Base-by-base conservation (phyloP, 768 basidiomycete species). In the Termitomyces sp. region DNA sequence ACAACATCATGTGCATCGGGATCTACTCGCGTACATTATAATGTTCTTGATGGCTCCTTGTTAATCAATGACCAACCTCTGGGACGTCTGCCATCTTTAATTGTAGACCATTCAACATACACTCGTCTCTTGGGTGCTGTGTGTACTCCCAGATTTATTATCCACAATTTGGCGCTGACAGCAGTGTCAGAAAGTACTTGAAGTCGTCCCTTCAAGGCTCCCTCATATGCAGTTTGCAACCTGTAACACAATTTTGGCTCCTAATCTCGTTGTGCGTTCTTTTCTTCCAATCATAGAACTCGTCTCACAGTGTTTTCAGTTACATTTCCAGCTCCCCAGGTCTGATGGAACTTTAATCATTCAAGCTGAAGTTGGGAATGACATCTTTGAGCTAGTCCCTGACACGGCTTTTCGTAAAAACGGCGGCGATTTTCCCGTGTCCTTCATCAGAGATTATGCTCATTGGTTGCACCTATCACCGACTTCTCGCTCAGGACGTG, bases 351-450 rank as follows among this genome's bases (percentile, higher is more conserved):
- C 62, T 13, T 62, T 76, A 22, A 59, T 73, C 28, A 71, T 78
- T 44, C 72, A 69, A 31, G 69, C 70, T 10, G 56, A 54, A 54
- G 53, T 55, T n/a, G 57, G 53, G 20, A 10, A 5, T 24, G 42
- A 44, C 12, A 22, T 24, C 12, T 65, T 64, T 10, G 77, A 78
- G 52, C 62, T 76, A 8, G 66, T 79, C 54, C 77, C 75, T 5
- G 66, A 64, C 44, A 22, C 54, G 1, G 36, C 63, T 44, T 61
- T 74, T 28, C 1, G 58, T 53, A 28, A 4, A 22, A 13, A 5
- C 22, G 49, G 28, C 18, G 16, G 5, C 1, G 74, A 75, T 59
- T 60, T 75, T 8, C 75, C 76, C 12, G 37, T 10, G 22, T 42
- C 64, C 9, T 65, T 77, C 15, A 53, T 70, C 10, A 60, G 65